Percentiles rank a stretch among this genome's conserved stretches.
These are phyloP conservation scores for Metschnikowia lunata DNA, from an alignment of 805 yeast genomes.

Conservation along the genomic window DNA sequence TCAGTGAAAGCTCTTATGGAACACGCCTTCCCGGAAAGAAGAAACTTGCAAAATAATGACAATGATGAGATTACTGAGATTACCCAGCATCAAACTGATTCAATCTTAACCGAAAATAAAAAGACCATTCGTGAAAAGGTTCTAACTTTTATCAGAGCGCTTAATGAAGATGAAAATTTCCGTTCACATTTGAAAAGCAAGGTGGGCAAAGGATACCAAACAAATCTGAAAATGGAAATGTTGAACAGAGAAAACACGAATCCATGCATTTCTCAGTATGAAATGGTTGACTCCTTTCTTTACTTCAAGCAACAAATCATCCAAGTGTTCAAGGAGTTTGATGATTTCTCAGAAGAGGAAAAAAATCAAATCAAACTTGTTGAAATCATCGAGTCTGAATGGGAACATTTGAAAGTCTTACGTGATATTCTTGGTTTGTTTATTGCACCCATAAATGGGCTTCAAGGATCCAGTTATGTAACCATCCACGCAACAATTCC, in stretches of 20 bases:
- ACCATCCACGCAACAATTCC: slow-evolving; percentile 4
- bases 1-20: slow-evolving; percentile 5
- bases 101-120: not conserved
- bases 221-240: not conserved
- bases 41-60: not conserved
- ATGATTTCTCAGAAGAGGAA: not conserved
- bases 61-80: not conserved
- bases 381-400: slow-evolving; percentile 1
- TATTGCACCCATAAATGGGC: slow-evolving; percentile 1
- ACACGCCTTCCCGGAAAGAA: slow-evolving; percentile 2
- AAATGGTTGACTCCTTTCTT: slow-evolving; percentile 2
- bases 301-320: slow-evolving; percentile 1
- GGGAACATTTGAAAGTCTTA: not conserved
- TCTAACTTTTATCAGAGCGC: not conserved
- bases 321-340: not conserved
- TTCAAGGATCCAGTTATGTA: slow-evolving; percentile 2
- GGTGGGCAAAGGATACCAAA: slow-evolving; percentile 2
- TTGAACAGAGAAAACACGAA: slow-evolving; percentile 1
- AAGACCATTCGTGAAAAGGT: not conserved
- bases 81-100: not conserved
- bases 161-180: not conserved
- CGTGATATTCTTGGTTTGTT: slow-evolving; percentile 1
- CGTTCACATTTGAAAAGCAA: not conserved
- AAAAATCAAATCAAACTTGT: not conserved
- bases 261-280: slow-evolving; percentile 1